Evolutionary conservation across 352 stramenopile species (phyloP).

Genomic region (Globisporangium cystogenes): DNA sequence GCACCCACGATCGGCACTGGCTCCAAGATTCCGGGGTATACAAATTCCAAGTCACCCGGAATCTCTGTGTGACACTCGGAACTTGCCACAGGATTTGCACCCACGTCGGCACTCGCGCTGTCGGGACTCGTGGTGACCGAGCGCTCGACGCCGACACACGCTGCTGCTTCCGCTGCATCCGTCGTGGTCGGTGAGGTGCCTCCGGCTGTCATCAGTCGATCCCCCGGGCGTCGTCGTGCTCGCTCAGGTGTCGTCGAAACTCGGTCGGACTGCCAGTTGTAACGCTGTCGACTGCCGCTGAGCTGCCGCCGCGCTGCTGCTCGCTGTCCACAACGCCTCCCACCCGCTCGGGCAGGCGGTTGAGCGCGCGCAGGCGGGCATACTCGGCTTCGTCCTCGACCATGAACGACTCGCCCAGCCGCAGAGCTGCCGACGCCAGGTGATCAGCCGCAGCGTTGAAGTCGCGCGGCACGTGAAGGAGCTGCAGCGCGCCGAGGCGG

Average conservation of each 20-base stretch:
- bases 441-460: neutral
- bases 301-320: neutral
- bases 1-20: neutral
- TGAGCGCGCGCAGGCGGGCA: neutral
- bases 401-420: neutral
- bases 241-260: too few species aligned
- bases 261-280: too few species aligned
- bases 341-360: neutral
- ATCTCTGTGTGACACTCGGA: neutral
- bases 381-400: neutral
- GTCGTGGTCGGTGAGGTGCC: neutral
- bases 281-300: too few species aligned
- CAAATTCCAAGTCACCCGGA: neutral
- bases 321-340: neutral
- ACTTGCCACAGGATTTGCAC: neutral
- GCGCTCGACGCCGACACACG: too few species aligned
- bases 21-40: neutral
- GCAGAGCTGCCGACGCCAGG: neutral
- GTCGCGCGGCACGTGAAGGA: neutral
- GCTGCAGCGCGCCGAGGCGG: neutral
- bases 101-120: too few species aligned
- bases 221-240: too few species aligned
- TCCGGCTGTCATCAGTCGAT: neutral
- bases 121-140: too few species aligned
- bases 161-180: too few species aligned